Percentiles rank a stretch among this genome's conserved stretches.
These are phyloP conservation scores for Triglochin maritima DNA, from an alignment of 106 monocot genomes.

Conservation along the genomic window DNA sequence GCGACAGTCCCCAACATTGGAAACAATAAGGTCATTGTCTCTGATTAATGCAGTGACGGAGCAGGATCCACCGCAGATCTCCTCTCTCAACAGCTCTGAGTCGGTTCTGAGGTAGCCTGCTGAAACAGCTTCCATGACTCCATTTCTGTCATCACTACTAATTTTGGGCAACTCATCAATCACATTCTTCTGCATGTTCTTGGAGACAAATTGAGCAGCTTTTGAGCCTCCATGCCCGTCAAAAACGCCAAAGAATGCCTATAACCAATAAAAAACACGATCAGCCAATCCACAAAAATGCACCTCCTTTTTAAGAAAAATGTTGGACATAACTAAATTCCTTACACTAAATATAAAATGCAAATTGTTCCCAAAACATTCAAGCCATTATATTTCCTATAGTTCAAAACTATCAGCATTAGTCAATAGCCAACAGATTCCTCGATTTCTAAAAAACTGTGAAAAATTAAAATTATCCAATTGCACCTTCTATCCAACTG, in stretches of 20 bases:
- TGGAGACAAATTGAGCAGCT: slow-evolving; percentile 70
- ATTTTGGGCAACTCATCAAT: slow-evolving; percentile 25
- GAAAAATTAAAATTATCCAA: no score
- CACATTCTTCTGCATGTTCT: slow-evolving; percentile 56
- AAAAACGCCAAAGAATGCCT: slow-evolving; percentile 92
- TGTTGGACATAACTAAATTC: no score
- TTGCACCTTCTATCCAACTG: no score
- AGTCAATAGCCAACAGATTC: no score
- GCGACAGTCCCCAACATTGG: slow-evolving; percentile 90
- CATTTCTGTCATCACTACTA: slow-evolving; percentile 4
- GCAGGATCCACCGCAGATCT: slow-evolving; percentile 39
- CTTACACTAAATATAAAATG: no score
- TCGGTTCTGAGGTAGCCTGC: slow-evolving; percentile 63
- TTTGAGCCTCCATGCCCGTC: slow-evolving; percentile 77
- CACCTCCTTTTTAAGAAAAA: background rate
- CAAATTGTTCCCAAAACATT: no score
- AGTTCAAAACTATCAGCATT: no score
- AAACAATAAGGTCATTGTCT: slow-evolving; percentile 59
- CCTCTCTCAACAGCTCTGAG: slow-evolving; percentile 44
- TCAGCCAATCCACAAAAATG: background rate
- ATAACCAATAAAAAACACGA: slow-evolving; percentile 5
- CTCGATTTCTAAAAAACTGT: no score
- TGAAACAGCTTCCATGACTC: slow-evolving; percentile 42
- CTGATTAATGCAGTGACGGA: slow-evolving; percentile 53
- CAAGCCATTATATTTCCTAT: no score